Base-by-base conservation (phyloP, 139 green algal species). In the Chlamydomonas applanata region DNA sequence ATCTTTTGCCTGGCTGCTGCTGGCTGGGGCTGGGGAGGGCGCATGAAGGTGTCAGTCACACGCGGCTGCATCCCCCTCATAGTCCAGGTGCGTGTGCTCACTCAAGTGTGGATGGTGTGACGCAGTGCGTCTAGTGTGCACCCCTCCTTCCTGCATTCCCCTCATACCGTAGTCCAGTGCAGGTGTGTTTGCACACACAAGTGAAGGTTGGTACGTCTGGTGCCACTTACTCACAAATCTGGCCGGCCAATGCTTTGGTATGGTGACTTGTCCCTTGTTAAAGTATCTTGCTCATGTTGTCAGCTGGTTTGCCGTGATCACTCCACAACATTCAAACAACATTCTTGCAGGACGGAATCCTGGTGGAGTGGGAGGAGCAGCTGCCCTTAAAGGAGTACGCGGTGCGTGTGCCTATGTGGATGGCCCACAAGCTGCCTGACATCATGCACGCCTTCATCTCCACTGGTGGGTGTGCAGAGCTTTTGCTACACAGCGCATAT, bases 291-390 rank as follows among this genome's bases (percentile, higher is more conserved):
- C n/a, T n/a, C n/a, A n/a, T n/a, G n/a, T n/a, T n/a, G n/a, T n/a
- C n/a, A n/a, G n/a, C n/a, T n/a, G n/a, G n/a, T n/a, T n/a, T n/a
- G n/a, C n/a, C n/a, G n/a, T n/a, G n/a, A n/a, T n/a, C n/a, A n/a
- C n/a, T 49, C 11, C 40, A 49, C 40, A 49, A 7, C 40, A 11
- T 49, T 49, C 40, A 49, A 7, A 49, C 40, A 19, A 13, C 29
- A 45, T 13, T 45, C n/a, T 36, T 40, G 33, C 67, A 75, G 69
- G 69, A 75, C 20, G 69, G 69, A 14, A 75, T 67, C 29, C 40
- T 32, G 20, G 69, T 75, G 19, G 69, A 75, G 69, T 75, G 46
- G 46, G 69, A 75, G 69, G 69, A 75, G 32, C 69, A 75, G 69
- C 54, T 75, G 69, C 69, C 69, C 3, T 19, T 75, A 29, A 52